Percentiles rank a stretch among this genome's conserved stretches.
Evolutionary conservation across 768 basidiomycete genomes (phyloP).

Genomic region (Coprinopsis sp.): DNA sequence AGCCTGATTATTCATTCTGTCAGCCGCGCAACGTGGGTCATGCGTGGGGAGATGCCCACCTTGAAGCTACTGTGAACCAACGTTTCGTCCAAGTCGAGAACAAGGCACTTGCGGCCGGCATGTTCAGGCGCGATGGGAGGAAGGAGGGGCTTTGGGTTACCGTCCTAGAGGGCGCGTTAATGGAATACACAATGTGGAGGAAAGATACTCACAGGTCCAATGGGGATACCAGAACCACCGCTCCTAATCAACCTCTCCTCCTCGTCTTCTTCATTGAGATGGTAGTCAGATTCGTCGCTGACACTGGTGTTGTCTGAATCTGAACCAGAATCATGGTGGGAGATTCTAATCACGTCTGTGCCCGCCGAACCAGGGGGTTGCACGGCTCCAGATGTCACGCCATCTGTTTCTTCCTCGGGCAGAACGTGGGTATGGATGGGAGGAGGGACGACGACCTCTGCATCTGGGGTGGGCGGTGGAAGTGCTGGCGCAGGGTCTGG

Average conservation of each 20-base stretch:
- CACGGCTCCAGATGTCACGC: conserved; percentile 85
- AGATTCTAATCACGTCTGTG: conserved; percentile 37
- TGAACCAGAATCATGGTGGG: conserved; percentile 36
- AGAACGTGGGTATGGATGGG: conserved; percentile 33
- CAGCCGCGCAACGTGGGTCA: neutral
- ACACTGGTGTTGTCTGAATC: conserved; percentile 63
- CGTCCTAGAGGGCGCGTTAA: conserved; percentile 53
- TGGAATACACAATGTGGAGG: neutral
- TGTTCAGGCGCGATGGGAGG: conserved; percentile 83
- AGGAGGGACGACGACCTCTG: conserved; percentile 32
- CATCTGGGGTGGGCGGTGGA: conserved; percentile 27
- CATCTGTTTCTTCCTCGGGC: conserved; percentile 69
- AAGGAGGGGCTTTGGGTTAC: conserved; percentile 77
- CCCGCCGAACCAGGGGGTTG: conserved; percentile 86
- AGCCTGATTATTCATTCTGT: conserved; percentile 50
- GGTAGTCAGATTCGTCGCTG: conserved; percentile 61
- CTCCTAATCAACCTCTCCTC: conserved; percentile 86
- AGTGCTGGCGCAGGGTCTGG: conserved; percentile 18
- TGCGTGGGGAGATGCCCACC: conserved; percentile 44
- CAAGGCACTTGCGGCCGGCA: conserved; percentile 88
- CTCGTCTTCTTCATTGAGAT: conserved; percentile 71
- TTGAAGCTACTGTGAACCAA: conserved; percentile 97
- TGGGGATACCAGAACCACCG: conserved; percentile 92
- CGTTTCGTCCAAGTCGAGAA: conserved; percentile 96
- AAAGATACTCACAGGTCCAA: conserved; percentile 69